Evolutionary conservation across 345 rosid genomes (phyloP), one percentile per base, ranked within the genome.

Genomic region (Brassica juncea): DNA sequence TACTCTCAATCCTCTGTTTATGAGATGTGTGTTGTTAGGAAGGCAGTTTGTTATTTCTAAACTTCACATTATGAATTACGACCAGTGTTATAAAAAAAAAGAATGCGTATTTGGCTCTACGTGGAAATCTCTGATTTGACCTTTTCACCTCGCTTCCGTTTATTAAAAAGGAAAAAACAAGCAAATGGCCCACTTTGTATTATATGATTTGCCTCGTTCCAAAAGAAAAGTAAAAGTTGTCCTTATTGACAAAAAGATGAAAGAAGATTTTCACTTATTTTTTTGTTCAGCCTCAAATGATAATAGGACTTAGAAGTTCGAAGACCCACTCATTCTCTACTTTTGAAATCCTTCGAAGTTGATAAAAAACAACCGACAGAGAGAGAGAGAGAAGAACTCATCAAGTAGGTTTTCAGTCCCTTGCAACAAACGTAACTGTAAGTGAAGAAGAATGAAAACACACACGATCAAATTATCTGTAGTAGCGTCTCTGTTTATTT

Each of bases 401-500:
- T 0, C 9, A 8, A 80, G 72, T 39, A 75, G 80, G 16, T 71
- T 66, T 52, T 44, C 2, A 57, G 64, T 75, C 72, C 73, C 80
- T 70, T 80, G 75, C 55, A 71, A 66, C 64, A 71, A 34, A 75
- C 69, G 75, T 59, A 69, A 80, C 3, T 31, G 52, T 0, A 39
- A 58, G 55, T 2, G 47, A 59, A 23, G 31, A 63, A 64, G 37
- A 57, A 47, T 5, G 52, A 44, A 54, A 15, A 68, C 25, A 74
- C 19, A 73, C 47, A 68, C 61, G 44, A 68, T 49, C 71, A 79
- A 72, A 71, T 77, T 71, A 68, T 67, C 21, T 82, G 28, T 65
- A 63, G 66, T 61, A 75, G 73, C 89, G 89, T 89, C 85, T 74
- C 47, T 60, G 65, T 83, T 92, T 89, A 87, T 88, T 92, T 69